phyloP scores from a whole-genome alignment of 495 filamentous ascomycete species.

The Neurospora sublineolata region DNA sequence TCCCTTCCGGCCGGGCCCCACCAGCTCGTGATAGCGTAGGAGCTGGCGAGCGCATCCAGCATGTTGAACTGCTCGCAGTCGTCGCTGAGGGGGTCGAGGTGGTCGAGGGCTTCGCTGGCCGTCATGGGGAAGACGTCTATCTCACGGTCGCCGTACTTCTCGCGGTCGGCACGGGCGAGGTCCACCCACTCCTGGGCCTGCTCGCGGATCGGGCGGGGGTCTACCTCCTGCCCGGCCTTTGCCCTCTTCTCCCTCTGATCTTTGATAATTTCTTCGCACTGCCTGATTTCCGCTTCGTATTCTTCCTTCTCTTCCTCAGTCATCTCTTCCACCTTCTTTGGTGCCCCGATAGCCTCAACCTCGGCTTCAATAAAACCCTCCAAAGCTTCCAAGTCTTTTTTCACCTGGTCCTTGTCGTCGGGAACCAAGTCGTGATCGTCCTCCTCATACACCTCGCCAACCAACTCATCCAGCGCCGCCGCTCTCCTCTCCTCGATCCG shows the following conservation, averaged over 20 bases:
- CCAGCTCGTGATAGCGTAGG: slow-evolving; percentile 19
- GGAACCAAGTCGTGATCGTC: neutral
- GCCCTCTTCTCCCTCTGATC: neutral
- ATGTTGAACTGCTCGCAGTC: neutral
- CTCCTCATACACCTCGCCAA: slow-evolving; percentile 14
- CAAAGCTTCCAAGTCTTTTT: neutral
- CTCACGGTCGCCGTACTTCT: neutral
- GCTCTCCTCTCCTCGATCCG: slow-evolving; percentile 35
- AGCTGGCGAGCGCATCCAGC: slow-evolving; percentile 16
- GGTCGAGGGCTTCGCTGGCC: neutral
- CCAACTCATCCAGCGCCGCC: slow-evolving; percentile 14
- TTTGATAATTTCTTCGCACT: neutral
- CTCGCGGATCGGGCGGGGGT: neutral
- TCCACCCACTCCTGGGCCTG: neutral
- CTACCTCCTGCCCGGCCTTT: neutral
- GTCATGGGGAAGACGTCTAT: neutral
- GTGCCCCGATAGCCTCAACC: neutral
- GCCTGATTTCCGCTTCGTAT: neutral
- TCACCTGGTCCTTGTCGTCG: neutral
- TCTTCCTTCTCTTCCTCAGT: neutral
- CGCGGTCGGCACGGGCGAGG: neutral
- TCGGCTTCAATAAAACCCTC: neutral
- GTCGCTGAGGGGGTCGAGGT: neutral
- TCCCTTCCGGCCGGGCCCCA: slow-evolving; percentile 11
- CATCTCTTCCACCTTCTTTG: neutral